Evolutionary conservation across 2,329 filamentous ascomycete species (phyloP).

Genomic region (Microsporum ferrugineum): DNA sequence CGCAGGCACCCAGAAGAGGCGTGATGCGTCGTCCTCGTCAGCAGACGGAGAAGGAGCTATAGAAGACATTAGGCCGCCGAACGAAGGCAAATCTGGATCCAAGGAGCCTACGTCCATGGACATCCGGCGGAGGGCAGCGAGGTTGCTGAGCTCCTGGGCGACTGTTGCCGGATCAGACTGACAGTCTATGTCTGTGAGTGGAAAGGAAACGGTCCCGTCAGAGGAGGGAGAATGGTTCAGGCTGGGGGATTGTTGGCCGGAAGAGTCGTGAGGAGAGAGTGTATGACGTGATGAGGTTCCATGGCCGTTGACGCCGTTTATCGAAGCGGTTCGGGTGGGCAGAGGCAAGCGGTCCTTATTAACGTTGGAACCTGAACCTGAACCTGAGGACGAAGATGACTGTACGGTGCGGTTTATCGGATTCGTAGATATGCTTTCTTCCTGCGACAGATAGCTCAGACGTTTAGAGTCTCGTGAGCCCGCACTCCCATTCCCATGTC

Average conservation of each 20-base stretch:
- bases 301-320: constrained; percentile 28
- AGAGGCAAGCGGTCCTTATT: constrained; percentile 16
- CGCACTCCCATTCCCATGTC: neutral
- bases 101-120: constrained; percentile 76
- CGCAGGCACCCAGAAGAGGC: constrained; percentile 91
- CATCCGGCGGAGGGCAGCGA: constrained; percentile 81
- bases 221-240: constrained; percentile 42
- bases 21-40: constrained; percentile 77
- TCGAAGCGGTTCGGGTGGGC: constrained; percentile 13
- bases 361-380: constrained; percentile 9
- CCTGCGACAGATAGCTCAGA: constrained; percentile 56
- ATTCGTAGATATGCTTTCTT: constrained; percentile 35
- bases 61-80: constrained; percentile 33
- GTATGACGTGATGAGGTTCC: neutral
- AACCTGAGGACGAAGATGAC: constrained; percentile 18
- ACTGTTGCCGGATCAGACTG: constrained; percentile 83
- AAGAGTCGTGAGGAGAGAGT: constrained; percentile 21
- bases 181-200: constrained; percentile 74
- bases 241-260: constrained; percentile 42
- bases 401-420: constrained; percentile 23
- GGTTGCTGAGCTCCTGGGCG: constrained; percentile 80
- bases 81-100: constrained; percentile 44
- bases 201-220: constrained; percentile 52
- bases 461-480: constrained; percentile 49
- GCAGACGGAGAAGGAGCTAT: constrained; percentile 33